These are phyloP conservation scores for Lepidium didymum DNA, from an alignment of 345 rosid genomes.

Conservation along the genomic window DNA sequence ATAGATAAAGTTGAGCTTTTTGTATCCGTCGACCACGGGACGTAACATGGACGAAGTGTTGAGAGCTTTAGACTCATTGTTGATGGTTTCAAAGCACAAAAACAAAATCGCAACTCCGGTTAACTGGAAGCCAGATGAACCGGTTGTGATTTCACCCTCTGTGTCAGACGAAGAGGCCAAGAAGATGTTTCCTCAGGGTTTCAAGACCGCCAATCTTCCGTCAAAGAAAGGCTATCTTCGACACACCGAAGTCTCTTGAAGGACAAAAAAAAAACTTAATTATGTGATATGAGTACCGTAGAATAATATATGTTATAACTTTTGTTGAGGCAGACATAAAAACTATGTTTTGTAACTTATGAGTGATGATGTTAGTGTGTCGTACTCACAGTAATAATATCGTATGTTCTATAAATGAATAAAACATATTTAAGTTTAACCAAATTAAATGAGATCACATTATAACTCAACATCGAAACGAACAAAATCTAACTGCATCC, in stretches of 20 bases:
- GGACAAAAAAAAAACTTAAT: not conserved
- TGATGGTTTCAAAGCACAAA: constrained; percentile 40
- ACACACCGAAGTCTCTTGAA: constrained; percentile 26
- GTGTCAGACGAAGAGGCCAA: constrained; percentile 56
- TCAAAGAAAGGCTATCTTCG: constrained; percentile 61
- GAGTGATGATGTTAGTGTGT: not conserved
- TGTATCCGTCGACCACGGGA: constrained; percentile 65
- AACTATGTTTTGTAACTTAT: not conserved
- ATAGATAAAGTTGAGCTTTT: constrained; percentile 68
- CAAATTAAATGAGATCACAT: too few species aligned
- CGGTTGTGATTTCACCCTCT: constrained; percentile 53
- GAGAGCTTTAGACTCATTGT: constrained; percentile 67
- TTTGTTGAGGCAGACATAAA: not conserved
- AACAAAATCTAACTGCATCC: too few species aligned
- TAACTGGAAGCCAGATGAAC: constrained; percentile 74
- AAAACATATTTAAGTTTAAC: too few species aligned
- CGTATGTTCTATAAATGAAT: not conserved
- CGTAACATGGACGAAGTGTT: constrained; percentile 72
- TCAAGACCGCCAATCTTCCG: constrained; percentile 51
- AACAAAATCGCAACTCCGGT: constrained; percentile 70
- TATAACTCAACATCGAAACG: too few species aligned
- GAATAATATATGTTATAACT: not conserved
- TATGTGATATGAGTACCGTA: not conserved
- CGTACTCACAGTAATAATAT: not conserved
- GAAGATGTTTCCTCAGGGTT: constrained; percentile 58